phyloP scores from a whole-genome alignment of 768 basidiomycete genomes.

The Stropharia rugosoannulata region DNA sequence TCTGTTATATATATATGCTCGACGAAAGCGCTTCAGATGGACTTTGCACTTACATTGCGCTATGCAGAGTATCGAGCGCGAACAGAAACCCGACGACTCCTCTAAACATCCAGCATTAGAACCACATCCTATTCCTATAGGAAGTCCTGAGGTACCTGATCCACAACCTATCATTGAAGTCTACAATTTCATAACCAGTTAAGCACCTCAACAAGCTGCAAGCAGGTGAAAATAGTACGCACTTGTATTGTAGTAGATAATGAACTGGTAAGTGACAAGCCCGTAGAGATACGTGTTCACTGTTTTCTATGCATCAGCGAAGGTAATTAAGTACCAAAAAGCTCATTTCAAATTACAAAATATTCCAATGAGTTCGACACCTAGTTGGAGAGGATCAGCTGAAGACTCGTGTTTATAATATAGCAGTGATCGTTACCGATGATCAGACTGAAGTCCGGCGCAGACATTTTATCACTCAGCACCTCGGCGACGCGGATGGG shows the following conservation, averaged over 20 bases:
- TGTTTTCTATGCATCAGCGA: constrained; percentile 1
- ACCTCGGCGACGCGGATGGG: neutral
- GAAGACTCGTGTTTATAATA: neutral
- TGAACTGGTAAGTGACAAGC: constrained; percentile 41
- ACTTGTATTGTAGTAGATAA: constrained; percentile 35
- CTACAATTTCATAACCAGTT: constrained; percentile 11
- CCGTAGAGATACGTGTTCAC: constrained; percentile 39
- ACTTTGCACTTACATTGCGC: constrained; percentile 26
- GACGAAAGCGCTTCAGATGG: neutral
- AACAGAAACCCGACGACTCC: constrained; percentile 31
- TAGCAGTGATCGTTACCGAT: constrained; percentile 17
- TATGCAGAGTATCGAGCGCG: constrained; percentile 35
- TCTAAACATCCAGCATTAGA: constrained; percentile 15
- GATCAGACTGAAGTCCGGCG: constrained; percentile 18
- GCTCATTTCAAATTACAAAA: constrained; percentile 19
- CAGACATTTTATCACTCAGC: constrained; percentile 20
- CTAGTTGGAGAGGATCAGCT: constrained; percentile 7
- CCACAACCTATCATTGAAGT: constrained; percentile 37
- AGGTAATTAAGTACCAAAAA: neutral
- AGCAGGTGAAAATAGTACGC: constrained; percentile 7
- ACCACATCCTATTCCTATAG: neutral
- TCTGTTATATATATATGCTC: neutral
- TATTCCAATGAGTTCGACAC: constrained; percentile 27
- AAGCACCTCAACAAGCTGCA: neutral
- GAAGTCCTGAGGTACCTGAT: constrained; percentile 25